Percentiles rank a stretch among this genome's conserved stretches.
phyloP scores from a whole-genome alignment of 148 eudicot species.

The Linanthus parryae region DNA sequence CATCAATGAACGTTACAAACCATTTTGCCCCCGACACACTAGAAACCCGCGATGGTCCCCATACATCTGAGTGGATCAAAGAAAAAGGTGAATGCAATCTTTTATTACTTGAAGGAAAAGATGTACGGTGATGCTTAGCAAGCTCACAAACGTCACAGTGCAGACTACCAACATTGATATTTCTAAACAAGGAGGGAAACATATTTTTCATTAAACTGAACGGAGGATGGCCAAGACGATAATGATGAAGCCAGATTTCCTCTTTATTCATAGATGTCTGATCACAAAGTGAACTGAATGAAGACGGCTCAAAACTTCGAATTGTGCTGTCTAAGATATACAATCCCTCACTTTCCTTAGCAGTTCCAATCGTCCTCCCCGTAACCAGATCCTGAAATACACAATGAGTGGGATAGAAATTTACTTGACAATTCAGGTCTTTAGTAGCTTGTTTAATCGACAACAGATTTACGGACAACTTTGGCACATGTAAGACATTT shows the following conservation, averaged over 20 bases:
- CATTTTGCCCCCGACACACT: background rate
- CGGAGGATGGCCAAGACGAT: too few species aligned
- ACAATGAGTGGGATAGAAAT: slow-evolving; percentile 1
- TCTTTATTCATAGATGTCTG: too few species aligned
- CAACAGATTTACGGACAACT: background rate
- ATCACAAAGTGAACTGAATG: too few species aligned
- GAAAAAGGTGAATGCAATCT: background rate
- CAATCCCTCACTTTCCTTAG: background rate
- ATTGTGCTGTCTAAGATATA: background rate
- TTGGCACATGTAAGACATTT: background rate
- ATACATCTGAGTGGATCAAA: background rate
- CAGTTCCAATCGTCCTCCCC: background rate
- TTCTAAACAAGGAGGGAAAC: background rate
- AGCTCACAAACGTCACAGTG: background rate
- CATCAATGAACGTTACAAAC: slow-evolving; percentile 2
- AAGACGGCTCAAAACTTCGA: too few species aligned
- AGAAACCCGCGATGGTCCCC: background rate
- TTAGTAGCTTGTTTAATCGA: background rate
- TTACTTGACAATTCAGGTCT: background rate
- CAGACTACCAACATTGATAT: background rate
- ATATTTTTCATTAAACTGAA: background rate
- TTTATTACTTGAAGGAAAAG: background rate
- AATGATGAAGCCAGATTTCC: too few species aligned
- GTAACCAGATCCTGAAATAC: background rate
- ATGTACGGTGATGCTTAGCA: background rate